A percentile compares a stretch with the other conserved stretches of the same genome.
Evolutionary conservation across 73 alveolate species (phyloP).

Genomic region (Tetrahymena elliotti): DNA sequence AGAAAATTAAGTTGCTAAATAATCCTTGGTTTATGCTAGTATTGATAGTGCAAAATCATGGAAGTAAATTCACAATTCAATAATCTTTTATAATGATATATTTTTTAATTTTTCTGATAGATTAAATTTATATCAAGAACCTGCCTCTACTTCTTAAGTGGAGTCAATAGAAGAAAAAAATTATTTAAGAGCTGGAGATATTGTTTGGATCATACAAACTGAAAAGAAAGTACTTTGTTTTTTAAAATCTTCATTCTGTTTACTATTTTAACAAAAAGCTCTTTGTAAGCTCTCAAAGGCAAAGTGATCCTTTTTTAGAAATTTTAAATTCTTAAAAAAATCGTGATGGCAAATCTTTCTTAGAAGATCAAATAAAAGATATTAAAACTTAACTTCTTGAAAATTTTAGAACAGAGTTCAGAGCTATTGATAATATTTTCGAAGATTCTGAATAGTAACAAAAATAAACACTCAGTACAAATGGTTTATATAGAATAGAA

Average conservation of each 20-base stretch:
- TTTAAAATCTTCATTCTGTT: too few species aligned
- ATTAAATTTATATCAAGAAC: not conserved
- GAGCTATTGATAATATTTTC: not conserved
- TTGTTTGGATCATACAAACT: not conserved
- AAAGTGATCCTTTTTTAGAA: not conserved
- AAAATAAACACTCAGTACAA: slow-evolving; percentile 7
- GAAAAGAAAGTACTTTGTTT: not conserved
- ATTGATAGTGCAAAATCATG: not conserved
- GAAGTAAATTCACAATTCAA: not conserved
- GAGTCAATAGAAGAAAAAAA: not conserved
- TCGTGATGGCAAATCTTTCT: not conserved
- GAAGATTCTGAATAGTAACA: not conserved
- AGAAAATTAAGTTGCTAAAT: not conserved
- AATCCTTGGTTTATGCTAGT: not conserved
- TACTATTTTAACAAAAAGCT: not conserved
- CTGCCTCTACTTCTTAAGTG: not conserved
- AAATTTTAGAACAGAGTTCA: not conserved
- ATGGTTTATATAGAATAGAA: slow-evolving; percentile 36
- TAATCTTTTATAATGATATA: not conserved
- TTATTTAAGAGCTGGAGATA: not conserved
- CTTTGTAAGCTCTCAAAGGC: not conserved
- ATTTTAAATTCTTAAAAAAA: not conserved
- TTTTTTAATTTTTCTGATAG: not conserved
- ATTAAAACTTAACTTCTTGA: not conserved
- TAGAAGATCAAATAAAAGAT: not conserved